Conservation (phyloP, 441 rosid species). For the Populus tomentosa region DNA sequence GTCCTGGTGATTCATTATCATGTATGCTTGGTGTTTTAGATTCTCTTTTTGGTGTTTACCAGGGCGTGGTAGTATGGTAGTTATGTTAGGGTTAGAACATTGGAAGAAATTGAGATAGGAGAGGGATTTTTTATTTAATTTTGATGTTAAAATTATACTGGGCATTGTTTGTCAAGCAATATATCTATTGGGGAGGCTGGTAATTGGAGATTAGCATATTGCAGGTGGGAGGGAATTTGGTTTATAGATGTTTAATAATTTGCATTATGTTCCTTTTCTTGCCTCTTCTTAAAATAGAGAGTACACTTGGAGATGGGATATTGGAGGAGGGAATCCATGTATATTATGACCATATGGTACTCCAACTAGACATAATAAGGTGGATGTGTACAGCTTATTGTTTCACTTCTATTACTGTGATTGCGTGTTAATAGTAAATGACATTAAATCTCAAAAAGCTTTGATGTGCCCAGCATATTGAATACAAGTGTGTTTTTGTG, state of each 20-base stretch:
- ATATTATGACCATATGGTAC: not conserved
- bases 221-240: not conserved
- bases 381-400: not conserved
- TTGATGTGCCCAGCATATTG: not conserved
- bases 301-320: not conserved
- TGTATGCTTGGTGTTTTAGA: too few relatives aligned
- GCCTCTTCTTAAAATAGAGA: not conserved
- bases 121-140: not conserved
- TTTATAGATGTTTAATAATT: not conserved
- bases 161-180: not conserved
- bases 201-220: not conserved
- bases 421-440: not conserved
- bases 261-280: not conserved
- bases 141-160: not conserved
- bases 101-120: conserved; percentile 1
- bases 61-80: not conserved
- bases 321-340: not conserved
- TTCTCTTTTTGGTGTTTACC: not conserved
- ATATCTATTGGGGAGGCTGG: not conserved
- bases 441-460: not conserved
- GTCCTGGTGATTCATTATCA: too few relatives aligned
- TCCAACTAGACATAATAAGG: not conserved
- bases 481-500: not conserved
- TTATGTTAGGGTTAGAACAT: not conserved
- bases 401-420: not conserved